These are phyloP conservation scores for Stephania yunnanensis DNA, from an alignment of 164 flowering plant species.

Conservation along the genomic window DNA sequence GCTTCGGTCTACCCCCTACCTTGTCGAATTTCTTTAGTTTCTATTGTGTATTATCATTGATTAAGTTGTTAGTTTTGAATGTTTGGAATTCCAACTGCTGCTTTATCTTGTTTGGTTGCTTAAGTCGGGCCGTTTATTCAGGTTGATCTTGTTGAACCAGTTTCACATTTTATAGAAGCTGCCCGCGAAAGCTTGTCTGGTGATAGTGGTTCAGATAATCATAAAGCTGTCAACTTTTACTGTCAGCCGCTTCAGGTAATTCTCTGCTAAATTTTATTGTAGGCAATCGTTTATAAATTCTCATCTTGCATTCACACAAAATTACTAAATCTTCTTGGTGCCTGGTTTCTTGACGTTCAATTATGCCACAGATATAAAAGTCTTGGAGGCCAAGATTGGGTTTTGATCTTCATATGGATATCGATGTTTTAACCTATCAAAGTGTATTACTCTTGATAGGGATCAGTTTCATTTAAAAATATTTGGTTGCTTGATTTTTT, in stretches of 20 bases:
- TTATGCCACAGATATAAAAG: too few relatives aligned
- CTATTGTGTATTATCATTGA: background rate
- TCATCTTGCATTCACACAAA: background rate
- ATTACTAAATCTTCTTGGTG: background rate
- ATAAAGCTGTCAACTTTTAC: conserved; percentile 68
- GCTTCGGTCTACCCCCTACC: too few relatives aligned
- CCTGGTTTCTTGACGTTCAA: background rate
- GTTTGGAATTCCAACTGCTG: background rate
- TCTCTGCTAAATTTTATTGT: background rate
- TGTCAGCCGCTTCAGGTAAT: conserved; percentile 91
- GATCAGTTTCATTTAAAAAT: background rate
- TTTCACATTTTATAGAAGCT: conserved; percentile 84
- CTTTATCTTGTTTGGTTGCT: conserved; percentile 6
- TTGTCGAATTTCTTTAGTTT: too few relatives aligned
- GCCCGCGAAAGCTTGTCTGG: conserved; percentile 68
- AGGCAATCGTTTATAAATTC: background rate
- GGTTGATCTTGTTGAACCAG: conserved; percentile 99
- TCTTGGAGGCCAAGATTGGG: too few relatives aligned
- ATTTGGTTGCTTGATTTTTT: background rate
- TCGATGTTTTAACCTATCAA: background rate
- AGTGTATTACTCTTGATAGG: background rate
- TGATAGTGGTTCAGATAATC: conserved; percentile 28
- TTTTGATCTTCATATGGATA: too few relatives aligned
- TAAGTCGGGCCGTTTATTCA: conserved; percentile 18
- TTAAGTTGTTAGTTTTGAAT: background rate